Base-by-base conservation (phyloP, 495 filamentous ascomycete genomes). In the Talaromyces ruber region DNA sequence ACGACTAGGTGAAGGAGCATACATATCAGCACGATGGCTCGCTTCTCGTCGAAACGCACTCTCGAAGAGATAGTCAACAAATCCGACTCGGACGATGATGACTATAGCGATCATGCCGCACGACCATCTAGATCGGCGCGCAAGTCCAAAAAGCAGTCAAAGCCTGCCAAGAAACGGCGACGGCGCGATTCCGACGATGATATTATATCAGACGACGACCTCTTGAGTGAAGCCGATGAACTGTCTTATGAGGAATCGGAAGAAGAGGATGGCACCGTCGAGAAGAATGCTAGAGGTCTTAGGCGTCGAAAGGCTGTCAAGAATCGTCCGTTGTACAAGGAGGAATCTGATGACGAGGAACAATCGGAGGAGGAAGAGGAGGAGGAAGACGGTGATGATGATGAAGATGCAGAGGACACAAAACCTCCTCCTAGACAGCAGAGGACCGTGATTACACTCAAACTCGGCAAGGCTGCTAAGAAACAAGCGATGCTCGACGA, bases 71-170 rank as follows among this genome's bases (percentile, higher is more conserved):
- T 93, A 65, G 90, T 86, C 24, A 92, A 86, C 75, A 89, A 89
- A 68, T 94, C 91, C 51, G 92, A 96, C 67, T 84, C 91, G 0
- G 85, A 91, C 51, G 92, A 96, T 64, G 86, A 88, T 51, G 90
- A 91, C 70, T 96, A 90, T 71, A 79, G 67, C 71, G 84, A 70
- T 58, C 78, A 72, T 55, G 70, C 68, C 45, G 60, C 64, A 6
- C 67, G 68, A 58, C 70, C 68, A 64, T 75, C 68, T 67, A 72
- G 74, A 63, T 66, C 66, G 18, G 59, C 75, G 25, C 67, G 64
- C 76, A 22, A 77, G 73, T 65, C 69, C 72, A 79, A 73, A 56
- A 77, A 74, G 68, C 76, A 72, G 62, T 60, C 70, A 51, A 79
- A 75, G 61, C 75, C 77, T 57, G 71, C 80, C 6, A 75, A 75